Conservation (phyloP, 2,329 filamentous ascomycete species). For the Cordyceps cicadae region DNA sequence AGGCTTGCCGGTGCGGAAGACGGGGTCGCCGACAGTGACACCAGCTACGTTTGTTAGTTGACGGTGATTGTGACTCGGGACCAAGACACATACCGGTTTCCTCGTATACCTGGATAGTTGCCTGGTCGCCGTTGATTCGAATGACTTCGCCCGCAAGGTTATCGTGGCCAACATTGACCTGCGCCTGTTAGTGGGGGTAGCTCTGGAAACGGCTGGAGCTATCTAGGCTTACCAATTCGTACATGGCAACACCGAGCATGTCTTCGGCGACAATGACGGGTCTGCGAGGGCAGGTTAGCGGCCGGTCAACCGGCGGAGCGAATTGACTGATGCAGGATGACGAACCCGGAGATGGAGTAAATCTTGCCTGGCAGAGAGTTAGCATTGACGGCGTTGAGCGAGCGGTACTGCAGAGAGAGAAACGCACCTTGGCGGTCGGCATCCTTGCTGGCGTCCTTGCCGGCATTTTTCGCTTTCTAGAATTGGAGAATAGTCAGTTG, state of each 20-base stretch:
- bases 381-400: neutral
- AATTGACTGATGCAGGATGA: slow-evolving; percentile 17
- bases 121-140: slow-evolving; percentile 90
- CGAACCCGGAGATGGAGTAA: slow-evolving; percentile 55
- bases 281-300: slow-evolving; percentile 36
- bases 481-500: slow-evolving; percentile 18
- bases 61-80: neutral
- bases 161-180: slow-evolving; percentile 90
- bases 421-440: slow-evolving; percentile 32
- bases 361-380: slow-evolving; percentile 42
- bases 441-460: slow-evolving; percentile 32
- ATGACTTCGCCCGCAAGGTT: slow-evolving; percentile 95
- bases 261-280: slow-evolving; percentile 96
- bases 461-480: slow-evolving; percentile 28
- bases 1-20: slow-evolving; percentile 84
- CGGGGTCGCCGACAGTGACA: slow-evolving; percentile 91
- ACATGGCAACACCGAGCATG: slow-evolving; percentile 99
- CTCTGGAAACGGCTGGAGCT: neutral
- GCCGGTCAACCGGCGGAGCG: neutral
- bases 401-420: neutral
- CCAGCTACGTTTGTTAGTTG: slow-evolving; percentile 52
- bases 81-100: slow-evolving; percentile 66
- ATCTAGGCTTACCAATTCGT: slow-evolving; percentile 69
- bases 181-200: slow-evolving; percentile 12
- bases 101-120: slow-evolving; percentile 97